Evolutionary conservation across 108 stramenopile genomes (phyloP).

Genomic region (Mediolabrus comicus): DNA sequence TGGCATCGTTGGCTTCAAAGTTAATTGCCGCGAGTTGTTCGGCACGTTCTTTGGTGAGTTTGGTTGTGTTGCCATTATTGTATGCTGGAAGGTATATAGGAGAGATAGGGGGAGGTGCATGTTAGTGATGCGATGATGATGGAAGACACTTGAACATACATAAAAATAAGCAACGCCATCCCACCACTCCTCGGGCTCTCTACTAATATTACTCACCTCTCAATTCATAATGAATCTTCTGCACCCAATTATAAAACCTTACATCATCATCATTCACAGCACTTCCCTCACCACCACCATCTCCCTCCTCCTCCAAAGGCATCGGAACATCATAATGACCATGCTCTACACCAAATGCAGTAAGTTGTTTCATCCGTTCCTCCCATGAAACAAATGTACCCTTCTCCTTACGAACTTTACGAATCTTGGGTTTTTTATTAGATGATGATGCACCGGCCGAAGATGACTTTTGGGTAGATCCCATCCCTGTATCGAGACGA

Average conservation of each 20-base stretch:
- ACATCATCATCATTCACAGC: slow-evolving; percentile 4
- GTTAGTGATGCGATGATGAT: neutral
- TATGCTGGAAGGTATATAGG: slow-evolving; percentile 34
- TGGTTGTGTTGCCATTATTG: slow-evolving; percentile 28
- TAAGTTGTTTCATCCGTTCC: slow-evolving; percentile 19
- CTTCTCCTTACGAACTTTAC: neutral
- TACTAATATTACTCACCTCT: slow-evolving; percentile 4
- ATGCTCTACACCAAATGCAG: neutral
- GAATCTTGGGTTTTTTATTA: neutral
- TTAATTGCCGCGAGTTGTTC: slow-evolving; percentile 48
- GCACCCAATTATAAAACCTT: slow-evolving; percentile 24
- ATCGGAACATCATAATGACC: slow-evolving; percentile 24
- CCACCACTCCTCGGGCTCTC: too few species aligned
- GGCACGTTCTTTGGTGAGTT: slow-evolving; percentile 54
- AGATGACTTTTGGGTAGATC: neutral
- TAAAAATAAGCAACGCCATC: neutral
- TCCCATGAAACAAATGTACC: slow-evolving; percentile 15
- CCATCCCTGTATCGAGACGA: neutral
- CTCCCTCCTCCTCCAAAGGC: neutral
- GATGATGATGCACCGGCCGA: too few species aligned
- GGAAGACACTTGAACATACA: neutral
- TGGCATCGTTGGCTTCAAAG: slow-evolving; percentile 41
- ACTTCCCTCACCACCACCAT: neutral
- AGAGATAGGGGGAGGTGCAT: neutral
- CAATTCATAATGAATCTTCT: slow-evolving; percentile 14